phyloP scores from a whole-genome alignment of 306 rosid species.

The Aeschynomene evenia region DNA sequence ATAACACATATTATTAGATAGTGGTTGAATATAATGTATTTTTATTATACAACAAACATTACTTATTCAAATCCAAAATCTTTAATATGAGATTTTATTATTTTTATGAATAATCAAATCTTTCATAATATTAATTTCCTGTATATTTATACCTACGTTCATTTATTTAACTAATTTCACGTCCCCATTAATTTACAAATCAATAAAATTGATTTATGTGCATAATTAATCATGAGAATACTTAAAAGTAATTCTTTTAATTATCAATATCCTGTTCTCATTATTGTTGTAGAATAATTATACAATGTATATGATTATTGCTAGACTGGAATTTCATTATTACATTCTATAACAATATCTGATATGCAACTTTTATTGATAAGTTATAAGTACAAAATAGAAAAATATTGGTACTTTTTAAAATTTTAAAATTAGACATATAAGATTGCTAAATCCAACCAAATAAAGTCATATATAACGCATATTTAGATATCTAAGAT shows the following conservation, averaged over 20 bases:
- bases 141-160: neutral
- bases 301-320: neutral
- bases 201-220: neutral
- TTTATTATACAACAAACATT: too few relatives aligned
- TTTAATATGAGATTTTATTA: neutral
- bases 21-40: too few relatives aligned
- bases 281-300: neutral
- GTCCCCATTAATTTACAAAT: neutral
- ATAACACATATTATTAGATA: too few relatives aligned
- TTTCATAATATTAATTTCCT: neutral
- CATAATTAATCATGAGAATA: neutral
- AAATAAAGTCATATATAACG: neutral
- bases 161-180: neutral
- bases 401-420: neutral
- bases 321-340: neutral
- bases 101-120: neutral
- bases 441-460: neutral
- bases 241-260: neutral
- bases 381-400: neutral
- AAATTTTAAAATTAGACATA: neutral
- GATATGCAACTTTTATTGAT: neutral
- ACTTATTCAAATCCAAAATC: neutral
- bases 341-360: neutral
- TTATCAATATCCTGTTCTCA: neutral
- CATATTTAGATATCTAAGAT: constrained; percentile 5